Evolutionary conservation across 331 rosid species (phyloP).

Genomic region (Rosa hybrid): DNA sequence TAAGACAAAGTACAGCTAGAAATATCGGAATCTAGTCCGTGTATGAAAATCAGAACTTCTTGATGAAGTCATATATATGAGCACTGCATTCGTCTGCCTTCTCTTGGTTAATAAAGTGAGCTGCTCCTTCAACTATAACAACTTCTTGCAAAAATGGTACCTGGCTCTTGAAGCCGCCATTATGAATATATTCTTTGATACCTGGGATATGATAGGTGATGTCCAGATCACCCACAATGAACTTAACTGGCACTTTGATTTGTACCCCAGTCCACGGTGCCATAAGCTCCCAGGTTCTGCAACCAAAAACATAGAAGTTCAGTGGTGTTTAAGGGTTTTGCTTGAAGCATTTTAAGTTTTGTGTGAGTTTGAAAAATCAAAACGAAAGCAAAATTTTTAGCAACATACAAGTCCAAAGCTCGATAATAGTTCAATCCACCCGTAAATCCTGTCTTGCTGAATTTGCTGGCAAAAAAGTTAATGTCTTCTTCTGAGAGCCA

Average conservation of each 20-base stretch:
- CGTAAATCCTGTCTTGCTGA: constrained; percentile 67
- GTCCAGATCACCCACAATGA: constrained; percentile 76
- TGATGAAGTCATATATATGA: constrained; percentile 70
- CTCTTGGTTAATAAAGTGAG: constrained; percentile 72
- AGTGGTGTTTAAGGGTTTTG: background rate
- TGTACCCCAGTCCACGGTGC: constrained; percentile 73
- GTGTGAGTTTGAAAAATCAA: background rate
- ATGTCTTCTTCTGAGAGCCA: constrained; percentile 86
- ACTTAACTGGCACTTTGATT: constrained; percentile 81
- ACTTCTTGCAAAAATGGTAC: constrained; percentile 76
- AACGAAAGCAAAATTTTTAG: too few relatives aligned
- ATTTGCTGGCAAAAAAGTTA: constrained; percentile 58
- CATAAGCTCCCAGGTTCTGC: constrained; percentile 83
- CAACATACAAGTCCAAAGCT: constrained; percentile 59
- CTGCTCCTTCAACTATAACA: constrained; percentile 73
- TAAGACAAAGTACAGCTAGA: background rate
- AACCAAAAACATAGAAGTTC: constrained; percentile 20
- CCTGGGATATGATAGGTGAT: constrained; percentile 62
- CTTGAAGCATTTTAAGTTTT: background rate
- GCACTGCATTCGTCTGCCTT: constrained; percentile 60
- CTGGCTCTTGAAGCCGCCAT: constrained; percentile 57
- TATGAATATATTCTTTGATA: constrained; percentile 58
- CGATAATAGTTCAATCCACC: constrained; percentile 90
- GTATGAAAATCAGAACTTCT: constrained; percentile 47
- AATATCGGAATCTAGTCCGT: background rate